phyloP scores from a whole-genome alignment of 2,329 filamentous ascomycete species.

The Sporothrix brasiliensis region DNA sequence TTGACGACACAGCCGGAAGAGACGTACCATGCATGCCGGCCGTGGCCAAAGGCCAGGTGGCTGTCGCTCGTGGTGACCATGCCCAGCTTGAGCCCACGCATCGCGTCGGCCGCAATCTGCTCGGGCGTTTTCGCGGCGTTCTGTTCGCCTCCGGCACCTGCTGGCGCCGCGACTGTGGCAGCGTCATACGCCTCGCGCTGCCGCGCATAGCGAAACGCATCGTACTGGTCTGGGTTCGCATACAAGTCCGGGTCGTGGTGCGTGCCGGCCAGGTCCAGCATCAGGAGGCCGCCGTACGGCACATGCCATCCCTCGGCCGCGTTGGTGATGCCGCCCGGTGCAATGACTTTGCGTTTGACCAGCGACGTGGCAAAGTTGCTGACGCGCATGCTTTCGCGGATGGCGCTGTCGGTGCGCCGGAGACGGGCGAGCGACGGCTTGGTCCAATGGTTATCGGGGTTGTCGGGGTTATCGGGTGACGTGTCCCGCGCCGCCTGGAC shows the following conservation, averaged over 20 bases:
- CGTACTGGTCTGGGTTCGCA: slow-evolving; percentile 48
- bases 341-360: slow-evolving; percentile 52
- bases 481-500: slow-evolving; percentile 41
- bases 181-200: slow-evolving; percentile 47
- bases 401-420: slow-evolving; percentile 54
- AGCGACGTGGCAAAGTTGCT: slow-evolving; percentile 53
- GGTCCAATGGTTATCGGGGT: slow-evolving; percentile 47
- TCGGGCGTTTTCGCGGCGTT: slow-evolving; percentile 29
- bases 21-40: slow-evolving; percentile 54
- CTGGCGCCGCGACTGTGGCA: slow-evolving; percentile 32
- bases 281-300: slow-evolving; percentile 50
- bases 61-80: slow-evolving; percentile 57
- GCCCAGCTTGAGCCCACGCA: slow-evolving; percentile 49
- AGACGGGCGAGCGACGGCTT: slow-evolving; percentile 50
- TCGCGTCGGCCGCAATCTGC: slow-evolving; percentile 40
- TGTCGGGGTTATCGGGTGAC: slow-evolving; percentile 29
- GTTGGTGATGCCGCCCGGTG: slow-evolving; percentile 45
- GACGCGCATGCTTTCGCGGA: slow-evolving; percentile 57
- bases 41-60: slow-evolving; percentile 60
- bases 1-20: not conserved
- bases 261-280: slow-evolving; percentile 49
- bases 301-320: slow-evolving; percentile 50
- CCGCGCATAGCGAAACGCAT: slow-evolving; percentile 54
- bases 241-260: slow-evolving; percentile 54
- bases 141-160: no score